These are phyloP conservation scores for Botrytis porri DNA, from an alignment of 2,329 filamentous ascomycete genomes.

Conservation along the genomic window DNA sequence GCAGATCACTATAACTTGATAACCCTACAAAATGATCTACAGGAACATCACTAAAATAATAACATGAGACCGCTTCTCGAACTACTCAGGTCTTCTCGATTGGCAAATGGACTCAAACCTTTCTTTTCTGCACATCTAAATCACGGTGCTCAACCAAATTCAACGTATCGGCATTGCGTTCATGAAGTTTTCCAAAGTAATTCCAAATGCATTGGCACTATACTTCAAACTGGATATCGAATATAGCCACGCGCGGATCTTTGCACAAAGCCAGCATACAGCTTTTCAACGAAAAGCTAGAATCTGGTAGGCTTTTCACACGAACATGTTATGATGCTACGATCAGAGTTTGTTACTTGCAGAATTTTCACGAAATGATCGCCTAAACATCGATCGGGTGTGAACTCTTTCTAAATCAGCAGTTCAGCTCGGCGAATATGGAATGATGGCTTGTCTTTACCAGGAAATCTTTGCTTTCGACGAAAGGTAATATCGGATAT, in stretches of 20 bases:
- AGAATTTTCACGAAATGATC: neutral
- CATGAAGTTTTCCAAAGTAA: neutral
- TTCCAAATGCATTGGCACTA: neutral
- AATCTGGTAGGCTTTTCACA: neutral
- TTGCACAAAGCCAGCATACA: neutral
- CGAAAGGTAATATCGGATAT: no score
- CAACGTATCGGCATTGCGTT: neutral
- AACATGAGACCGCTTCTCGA: neutral
- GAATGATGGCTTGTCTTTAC: neutral
- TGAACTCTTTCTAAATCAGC: neutral
- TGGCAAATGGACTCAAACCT: neutral
- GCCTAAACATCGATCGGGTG: neutral
- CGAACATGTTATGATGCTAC: fast-evolving
- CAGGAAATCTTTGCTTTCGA: neutral
- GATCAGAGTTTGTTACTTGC: neutral
- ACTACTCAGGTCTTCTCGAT: neutral
- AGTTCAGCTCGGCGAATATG: neutral
- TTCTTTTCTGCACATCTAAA: neutral
- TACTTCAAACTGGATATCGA: neutral
- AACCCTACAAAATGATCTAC: neutral
- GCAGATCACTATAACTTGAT: neutral
- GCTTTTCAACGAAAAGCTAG: neutral
- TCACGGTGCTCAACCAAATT: neutral
- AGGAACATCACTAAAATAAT: neutral
- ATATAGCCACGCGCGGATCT: neutral